Evolutionary conservation across 2,329 filamentous ascomycete species (phyloP).

Genomic region (Arthrobotrys pseudoclavata): DNA sequence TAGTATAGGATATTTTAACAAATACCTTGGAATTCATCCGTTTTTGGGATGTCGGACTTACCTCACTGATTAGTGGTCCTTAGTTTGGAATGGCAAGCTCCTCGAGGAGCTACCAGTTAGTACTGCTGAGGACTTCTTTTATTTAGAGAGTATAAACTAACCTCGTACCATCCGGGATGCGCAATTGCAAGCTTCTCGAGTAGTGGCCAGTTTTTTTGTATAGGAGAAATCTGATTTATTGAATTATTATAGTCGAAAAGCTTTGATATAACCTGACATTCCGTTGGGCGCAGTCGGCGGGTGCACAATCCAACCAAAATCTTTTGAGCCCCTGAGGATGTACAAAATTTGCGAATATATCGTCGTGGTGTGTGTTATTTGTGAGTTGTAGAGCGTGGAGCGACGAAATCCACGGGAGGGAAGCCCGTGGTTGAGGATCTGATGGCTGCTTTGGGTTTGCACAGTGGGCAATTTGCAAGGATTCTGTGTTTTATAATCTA

Average conservation of each 20-base stretch:
- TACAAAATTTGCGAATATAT: not conserved
- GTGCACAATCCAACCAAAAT: not conserved
- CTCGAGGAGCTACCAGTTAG: conserved; percentile 25
- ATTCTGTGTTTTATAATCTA: not conserved
- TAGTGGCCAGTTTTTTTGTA: conserved; percentile 15
- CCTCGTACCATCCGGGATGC: conserved; percentile 28
- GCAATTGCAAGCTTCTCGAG: conserved; percentile 35
- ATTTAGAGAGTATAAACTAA: not conserved
- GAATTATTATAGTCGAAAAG: not conserved
- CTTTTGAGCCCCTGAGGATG: not conserved
- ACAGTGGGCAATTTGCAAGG: not conserved
- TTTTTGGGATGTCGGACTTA: not conserved
- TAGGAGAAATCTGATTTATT: not conserved
- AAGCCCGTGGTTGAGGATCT: not conserved
- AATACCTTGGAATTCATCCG: too few species aligned
- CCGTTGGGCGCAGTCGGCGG: not conserved
- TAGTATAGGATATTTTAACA: too few species aligned
- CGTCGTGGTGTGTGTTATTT: not conserved
- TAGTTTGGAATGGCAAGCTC: conserved; percentile 34
- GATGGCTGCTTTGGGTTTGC: not conserved
- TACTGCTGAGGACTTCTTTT: not conserved
- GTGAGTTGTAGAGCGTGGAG: not conserved
- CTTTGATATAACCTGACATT: not conserved
- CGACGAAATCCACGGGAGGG: not conserved
- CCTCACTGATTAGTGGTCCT: not conserved